Base-by-base conservation (phyloP, 1,284 basidiomycete genomes). In the Termitomyces sp. region DNA sequence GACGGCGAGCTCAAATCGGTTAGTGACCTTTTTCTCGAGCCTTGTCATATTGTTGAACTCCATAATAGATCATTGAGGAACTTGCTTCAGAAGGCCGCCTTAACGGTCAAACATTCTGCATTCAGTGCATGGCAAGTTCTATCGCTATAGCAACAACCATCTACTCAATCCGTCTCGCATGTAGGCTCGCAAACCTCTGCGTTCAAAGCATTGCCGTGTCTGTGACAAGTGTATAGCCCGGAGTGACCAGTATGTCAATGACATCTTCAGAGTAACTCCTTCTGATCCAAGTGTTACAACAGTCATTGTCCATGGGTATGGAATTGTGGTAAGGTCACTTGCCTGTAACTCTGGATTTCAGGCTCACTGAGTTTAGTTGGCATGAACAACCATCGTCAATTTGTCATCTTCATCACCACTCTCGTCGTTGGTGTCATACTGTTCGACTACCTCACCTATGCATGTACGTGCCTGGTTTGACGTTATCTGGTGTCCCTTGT, bases 301-400 rank as follows among this genome's bases (percentile, higher is more conserved):
- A 94, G 92, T 65, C 95, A 98, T 67, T 98, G 96, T 65, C 97
- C 97, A 7, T 99, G 96, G 96, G 87, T 98, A n/a, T 97, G 94
- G 90, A 98, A 98, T 72, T 98, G 96, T 69, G 86, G 91, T 92
- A 67, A 41, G 88, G 74, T 24, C 19, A n/a, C 10, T 42, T 9
- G 21, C 55, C 7, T n/a, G 15, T 19, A 9, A 5, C 2, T 39
- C 41, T n/a, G 15, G 48, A 38, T 41, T 36, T 15, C 44, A 30
- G 33, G 15, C 55, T 21, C 15, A 52, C 8, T 47, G 7, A 3
- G 49, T 9, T 47, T 50, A 92, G 92, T 99, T 53, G 97, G 97
- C n/a, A 80, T 84, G 49, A 88, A 91, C 61, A 99, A 99, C 66
- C 96, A 99, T 65, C 88, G 95, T 12, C 90, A 96, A 66, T 99